Evolutionary conservation across 257 asterid genomes (phyloP).

Genomic region (Solanum chmielewskii): DNA sequence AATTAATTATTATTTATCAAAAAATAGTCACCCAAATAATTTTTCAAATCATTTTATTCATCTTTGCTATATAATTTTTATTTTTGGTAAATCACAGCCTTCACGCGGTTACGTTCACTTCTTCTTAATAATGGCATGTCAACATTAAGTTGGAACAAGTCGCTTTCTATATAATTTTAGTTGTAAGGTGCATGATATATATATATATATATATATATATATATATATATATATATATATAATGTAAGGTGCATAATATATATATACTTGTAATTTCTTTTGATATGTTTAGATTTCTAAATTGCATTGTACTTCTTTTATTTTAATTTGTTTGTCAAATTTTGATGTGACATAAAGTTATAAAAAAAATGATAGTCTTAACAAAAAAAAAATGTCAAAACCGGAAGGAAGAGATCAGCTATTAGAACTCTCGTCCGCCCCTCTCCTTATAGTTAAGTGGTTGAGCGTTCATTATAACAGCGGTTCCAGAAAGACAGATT

Average conservation of each 20-base stretch:
- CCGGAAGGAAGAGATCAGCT: no score
- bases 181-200: background rate
- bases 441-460: no score
- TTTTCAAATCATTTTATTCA: background rate
- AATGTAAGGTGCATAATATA: no score
- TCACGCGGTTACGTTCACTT: background rate
- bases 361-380: no score
- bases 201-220: no score
- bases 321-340: background rate
- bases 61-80: background rate
- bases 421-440: no score
- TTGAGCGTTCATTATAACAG: no score
- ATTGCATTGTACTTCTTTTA: background rate
- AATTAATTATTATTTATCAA: no score
- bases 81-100: background rate
- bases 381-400: no score
- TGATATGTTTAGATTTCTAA: background rate
- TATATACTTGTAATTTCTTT: background rate
- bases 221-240: no score
- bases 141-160: background rate
- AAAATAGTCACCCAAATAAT: background rate
- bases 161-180: background rate
- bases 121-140: background rate
- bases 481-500: no score
- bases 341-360: background rate